Base-by-base conservation (phyloP, 345 rosid species). In the Melaleuca alternifolia region DNA sequence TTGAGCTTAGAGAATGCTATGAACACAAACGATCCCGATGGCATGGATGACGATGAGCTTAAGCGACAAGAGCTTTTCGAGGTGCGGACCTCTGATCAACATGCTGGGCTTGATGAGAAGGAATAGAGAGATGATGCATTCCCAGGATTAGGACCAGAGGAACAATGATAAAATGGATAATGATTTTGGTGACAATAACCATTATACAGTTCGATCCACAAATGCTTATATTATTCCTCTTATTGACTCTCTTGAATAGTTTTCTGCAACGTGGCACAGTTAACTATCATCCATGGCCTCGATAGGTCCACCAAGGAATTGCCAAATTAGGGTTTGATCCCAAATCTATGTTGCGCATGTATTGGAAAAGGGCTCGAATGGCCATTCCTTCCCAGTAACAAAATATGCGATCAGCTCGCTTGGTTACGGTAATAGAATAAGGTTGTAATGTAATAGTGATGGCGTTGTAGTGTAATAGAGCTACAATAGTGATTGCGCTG, bases 291-390 rank as follows among this genome's bases (percentile, higher is more conserved):
- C 77, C 3, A 9, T 20, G 77, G 46, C 24, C 77, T 65, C 3
- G 9, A 56, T 71, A 3, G 79, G 81, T 41, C 81, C 81, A 71
- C 4, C 10, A 1, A 71, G 81, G 48, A 71, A 18, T 71, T 37
- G 26, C 81, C 37, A 71, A 18, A 9, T 26, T 37, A 71, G 7
- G 12, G 6, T 41, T 18, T 18, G 81, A 90, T 11, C 95, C 93
- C 1, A 92, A 89, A 88, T 86, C 83, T 62, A 93, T 90, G 81
- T 94, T 94, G 1, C 94, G 93, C 37, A 92, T 51, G 82, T 90
- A 91, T 44, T 16, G 1, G 79, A 20, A 65, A 16, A 65, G 12
- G 79, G 11, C 6, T 0, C 4, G 76, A 59, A 59, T 12, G 71
- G 33, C 33, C 71, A 62, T 56, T 59, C 16, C 16, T 59, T 59